Evolutionary conservation across 768 basidiomycete species (phyloP).

Genomic region (Leccinum longicurvipes): DNA sequence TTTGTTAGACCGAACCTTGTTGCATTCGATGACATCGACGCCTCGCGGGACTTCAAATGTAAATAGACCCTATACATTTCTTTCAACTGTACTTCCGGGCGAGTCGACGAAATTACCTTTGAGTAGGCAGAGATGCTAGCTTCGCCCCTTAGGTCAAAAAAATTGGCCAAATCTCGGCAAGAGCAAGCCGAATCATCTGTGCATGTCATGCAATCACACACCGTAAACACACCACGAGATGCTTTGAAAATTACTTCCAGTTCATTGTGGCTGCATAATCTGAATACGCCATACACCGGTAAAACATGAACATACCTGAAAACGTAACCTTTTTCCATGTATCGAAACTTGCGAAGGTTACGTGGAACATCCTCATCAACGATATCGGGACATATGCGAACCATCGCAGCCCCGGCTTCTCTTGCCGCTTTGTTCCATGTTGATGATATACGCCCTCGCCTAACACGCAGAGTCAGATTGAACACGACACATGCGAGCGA

Average conservation of each 20-base stretch:
- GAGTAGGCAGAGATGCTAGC: slow-evolving; percentile 43
- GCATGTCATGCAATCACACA: slow-evolving; percentile 45
- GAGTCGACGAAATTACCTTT: slow-evolving; percentile 20
- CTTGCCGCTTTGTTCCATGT: slow-evolving; percentile 31
- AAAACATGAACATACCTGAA: slow-evolving; percentile 37
- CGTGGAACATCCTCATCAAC: slow-evolving; percentile 39
- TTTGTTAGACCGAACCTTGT: slow-evolving; percentile 39
- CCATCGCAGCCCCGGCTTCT: slow-evolving; percentile 27
- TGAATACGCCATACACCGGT: slow-evolving; percentile 3
- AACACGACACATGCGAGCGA: not conserved
- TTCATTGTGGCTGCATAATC: slow-evolving; percentile 13
- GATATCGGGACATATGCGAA: slow-evolving; percentile 35
- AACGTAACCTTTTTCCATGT: slow-evolving; percentile 51
- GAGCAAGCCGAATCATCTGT: slow-evolving; percentile 35
- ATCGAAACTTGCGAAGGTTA: slow-evolving; percentile 43
- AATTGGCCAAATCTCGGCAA: slow-evolving; percentile 47
- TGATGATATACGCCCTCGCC: slow-evolving; percentile 26
- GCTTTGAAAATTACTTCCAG: slow-evolving; percentile 21
- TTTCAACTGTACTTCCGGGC: not conserved
- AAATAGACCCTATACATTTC: slow-evolving; percentile 44
- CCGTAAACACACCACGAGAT: slow-evolving; percentile 35
- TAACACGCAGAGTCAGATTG: slow-evolving; percentile 8
- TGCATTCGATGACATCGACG: slow-evolving; percentile 63
- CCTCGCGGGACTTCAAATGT: slow-evolving; percentile 41
- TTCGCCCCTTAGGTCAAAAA: slow-evolving; percentile 28